phyloP scores from a whole-genome alignment of 1,284 basidiomycete species.

The Ustilago esculenta region DNA sequence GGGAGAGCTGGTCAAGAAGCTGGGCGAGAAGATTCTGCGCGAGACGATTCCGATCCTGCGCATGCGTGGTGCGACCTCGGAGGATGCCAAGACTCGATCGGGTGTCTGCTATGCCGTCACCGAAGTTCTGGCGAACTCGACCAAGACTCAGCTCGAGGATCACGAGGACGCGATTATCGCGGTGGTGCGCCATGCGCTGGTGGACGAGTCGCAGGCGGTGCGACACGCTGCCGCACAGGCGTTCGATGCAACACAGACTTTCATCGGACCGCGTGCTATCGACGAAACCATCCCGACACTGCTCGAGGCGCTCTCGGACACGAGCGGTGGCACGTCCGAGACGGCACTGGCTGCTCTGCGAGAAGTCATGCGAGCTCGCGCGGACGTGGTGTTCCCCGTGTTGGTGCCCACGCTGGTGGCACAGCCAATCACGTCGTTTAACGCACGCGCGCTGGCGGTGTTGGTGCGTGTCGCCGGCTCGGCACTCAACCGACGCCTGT shows the following conservation, averaged over 20 bases:
- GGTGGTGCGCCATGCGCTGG: slow-evolving; percentile 78
- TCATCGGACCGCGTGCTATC: slow-evolving; percentile 88
- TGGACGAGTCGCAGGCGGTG: slow-evolving; percentile 88
- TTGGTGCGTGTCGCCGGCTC: slow-evolving; percentile 91
- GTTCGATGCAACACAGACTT: slow-evolving; percentile 91
- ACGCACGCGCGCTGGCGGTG: slow-evolving; percentile 88
- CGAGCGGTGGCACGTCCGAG: slow-evolving; percentile 77
- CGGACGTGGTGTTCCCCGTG: slow-evolving; percentile 91
- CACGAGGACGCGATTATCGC: slow-evolving; percentile 90
- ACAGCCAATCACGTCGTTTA: slow-evolving; percentile 92
- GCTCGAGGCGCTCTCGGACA: slow-evolving; percentile 78
- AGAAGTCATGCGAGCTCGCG: slow-evolving; percentile 74
- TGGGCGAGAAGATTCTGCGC: slow-evolving; percentile 88
- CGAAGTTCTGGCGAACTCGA: slow-evolving; percentile 89
- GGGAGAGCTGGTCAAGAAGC: slow-evolving; percentile 88
- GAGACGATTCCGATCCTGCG: slow-evolving; percentile 85
- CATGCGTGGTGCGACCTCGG: slow-evolving; percentile 73
- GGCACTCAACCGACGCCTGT: slow-evolving; percentile 75
- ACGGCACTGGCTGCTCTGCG: slow-evolving; percentile 89
- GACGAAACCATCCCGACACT: slow-evolving; percentile 96
- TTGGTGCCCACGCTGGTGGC: slow-evolving; percentile 91
- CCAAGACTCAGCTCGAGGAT: slow-evolving; percentile 84
- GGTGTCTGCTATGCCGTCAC: slow-evolving; percentile 88
- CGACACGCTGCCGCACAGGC: slow-evolving; percentile 90
- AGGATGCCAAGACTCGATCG: slow-evolving; percentile 80